phyloP scores from a whole-genome alignment of 2,329 filamentous ascomycete species.

The Colletotrichum eremochloae region DNA sequence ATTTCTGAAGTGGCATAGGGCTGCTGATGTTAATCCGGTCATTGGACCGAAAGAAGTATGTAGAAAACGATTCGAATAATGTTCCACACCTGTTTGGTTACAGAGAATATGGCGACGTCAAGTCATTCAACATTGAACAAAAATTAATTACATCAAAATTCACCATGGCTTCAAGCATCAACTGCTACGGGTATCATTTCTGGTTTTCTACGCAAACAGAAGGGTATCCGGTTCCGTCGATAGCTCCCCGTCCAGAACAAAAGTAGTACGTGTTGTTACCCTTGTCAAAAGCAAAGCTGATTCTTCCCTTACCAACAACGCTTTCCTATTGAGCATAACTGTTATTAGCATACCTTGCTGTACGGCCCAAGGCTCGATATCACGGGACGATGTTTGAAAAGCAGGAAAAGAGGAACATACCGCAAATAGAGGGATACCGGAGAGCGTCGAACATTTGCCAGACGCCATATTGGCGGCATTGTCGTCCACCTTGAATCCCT shows the following conservation, averaged over 20 bases:
- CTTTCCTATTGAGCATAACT: background rate
- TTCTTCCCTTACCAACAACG: background rate
- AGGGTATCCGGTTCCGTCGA: background rate
- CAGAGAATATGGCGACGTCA: background rate
- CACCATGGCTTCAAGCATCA: background rate
- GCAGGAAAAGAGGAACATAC: background rate
- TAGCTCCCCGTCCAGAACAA: background rate
- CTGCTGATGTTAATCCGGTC: background rate
- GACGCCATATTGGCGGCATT: conserved; percentile 9
- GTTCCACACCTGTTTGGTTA: background rate
- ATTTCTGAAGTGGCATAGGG: background rate
- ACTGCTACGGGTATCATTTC: background rate
- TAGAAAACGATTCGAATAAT: background rate
- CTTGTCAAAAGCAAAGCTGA: conserved; percentile 8
- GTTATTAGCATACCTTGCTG: background rate
- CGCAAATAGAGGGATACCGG: background rate
- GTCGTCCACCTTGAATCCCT: background rate
- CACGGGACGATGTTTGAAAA: background rate
- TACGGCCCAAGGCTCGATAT: fast-evolving
- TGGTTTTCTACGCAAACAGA: conserved; percentile 2
- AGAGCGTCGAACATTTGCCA: conserved; percentile 7
- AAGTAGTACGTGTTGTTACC: conserved; percentile 5
- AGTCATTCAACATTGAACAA: background rate
- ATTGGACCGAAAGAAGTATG: background rate
- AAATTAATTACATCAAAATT: background rate